These are phyloP conservation scores for Podaxis sp. DNA, from an alignment of 768 basidiomycete genomes.

Conservation along the genomic window DNA sequence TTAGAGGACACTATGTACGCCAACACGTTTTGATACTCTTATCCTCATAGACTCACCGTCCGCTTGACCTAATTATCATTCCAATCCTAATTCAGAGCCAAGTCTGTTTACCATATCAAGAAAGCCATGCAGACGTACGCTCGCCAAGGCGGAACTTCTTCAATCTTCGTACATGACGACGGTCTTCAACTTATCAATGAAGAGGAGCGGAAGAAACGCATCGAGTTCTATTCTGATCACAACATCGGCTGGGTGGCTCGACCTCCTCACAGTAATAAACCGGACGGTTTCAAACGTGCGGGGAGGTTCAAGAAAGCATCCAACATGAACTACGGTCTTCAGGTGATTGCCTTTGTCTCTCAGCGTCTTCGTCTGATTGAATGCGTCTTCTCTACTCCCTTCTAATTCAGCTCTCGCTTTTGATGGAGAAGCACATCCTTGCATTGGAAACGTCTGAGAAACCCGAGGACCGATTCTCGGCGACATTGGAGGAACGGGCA, in stretches of 20 bases:
- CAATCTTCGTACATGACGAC: conserved; percentile 83
- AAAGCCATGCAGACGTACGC: conserved; percentile 92
- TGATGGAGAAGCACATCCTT: conserved; percentile 53
- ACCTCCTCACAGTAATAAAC: conserved; percentile 59
- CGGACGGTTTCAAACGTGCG: conserved; percentile 75
- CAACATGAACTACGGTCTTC: conserved; percentile 83
- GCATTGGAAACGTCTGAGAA: conserved; percentile 42
- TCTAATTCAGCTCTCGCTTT: conserved; percentile 55
- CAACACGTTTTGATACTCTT: not conserved
- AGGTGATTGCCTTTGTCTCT: conserved; percentile 26
- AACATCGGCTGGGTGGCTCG: conserved; percentile 85
- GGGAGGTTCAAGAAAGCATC: conserved; percentile 91
- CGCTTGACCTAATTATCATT: not conserved
- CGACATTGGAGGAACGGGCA: conserved; percentile 66
- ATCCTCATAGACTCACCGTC: not conserved
- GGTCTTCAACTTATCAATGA: conserved; percentile 69
- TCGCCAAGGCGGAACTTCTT: conserved; percentile 81
- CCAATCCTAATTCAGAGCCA: conserved; percentile 43
- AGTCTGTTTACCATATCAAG: conserved; percentile 76
- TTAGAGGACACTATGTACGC: conserved; percentile 80
- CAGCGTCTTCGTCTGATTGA: not conserved
- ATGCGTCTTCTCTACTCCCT: conserved; percentile 2
- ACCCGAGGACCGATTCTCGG: conserved; percentile 37
- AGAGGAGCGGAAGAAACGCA: conserved; percentile 64
- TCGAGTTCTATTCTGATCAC: conserved; percentile 73